These are phyloP conservation scores for Skeletonema grethae DNA, from an alignment of 108 stramenopile genomes.

Conservation along the genomic window DNA sequence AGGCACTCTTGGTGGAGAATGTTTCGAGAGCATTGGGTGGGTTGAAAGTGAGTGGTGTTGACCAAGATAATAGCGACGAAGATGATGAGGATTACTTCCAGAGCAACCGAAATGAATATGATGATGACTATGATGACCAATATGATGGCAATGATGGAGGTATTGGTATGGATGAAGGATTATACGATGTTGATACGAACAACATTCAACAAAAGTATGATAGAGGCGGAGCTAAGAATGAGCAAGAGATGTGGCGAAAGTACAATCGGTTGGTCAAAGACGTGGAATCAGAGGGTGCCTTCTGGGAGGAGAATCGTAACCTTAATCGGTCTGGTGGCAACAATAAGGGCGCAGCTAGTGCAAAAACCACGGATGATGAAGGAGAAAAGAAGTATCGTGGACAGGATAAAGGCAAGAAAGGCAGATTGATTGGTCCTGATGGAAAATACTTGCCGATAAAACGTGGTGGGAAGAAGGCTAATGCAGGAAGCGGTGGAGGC, in stretches of 20 bases:
- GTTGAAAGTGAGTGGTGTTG: background rate
- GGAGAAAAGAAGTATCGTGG: constrained; percentile 66
- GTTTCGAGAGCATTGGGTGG: constrained; percentile 33
- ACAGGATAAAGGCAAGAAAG: constrained; percentile 86
- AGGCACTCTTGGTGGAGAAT: constrained; percentile 56
- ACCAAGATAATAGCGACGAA: constrained; percentile 8
- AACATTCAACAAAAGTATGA: constrained; percentile 56
- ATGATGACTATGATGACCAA: constrained; percentile 90
- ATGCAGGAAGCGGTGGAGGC: background rate
- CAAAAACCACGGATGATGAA: constrained; percentile 16
- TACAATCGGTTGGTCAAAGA: constrained; percentile 72
- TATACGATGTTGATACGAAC: constrained; percentile 70
- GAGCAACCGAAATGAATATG: constrained; percentile 56
- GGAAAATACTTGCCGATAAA: constrained; percentile 70
- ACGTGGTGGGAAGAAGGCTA: constrained; percentile 46
- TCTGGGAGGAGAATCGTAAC: constrained; percentile 63
- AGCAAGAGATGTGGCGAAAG: constrained; percentile 50
- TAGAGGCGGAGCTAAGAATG: constrained; percentile 34
- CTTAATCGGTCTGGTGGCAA: constrained; percentile 23
- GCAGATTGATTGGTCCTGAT: constrained; percentile 75
- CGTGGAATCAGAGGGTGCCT: constrained; percentile 64
- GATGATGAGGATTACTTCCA: background rate
- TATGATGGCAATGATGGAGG: constrained; percentile 75
- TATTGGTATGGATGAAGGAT: constrained; percentile 51
- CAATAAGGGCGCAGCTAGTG: constrained; percentile 12